Conservation (phyloP, 345 rosid species). For the Gossypium anomalum region DNA sequence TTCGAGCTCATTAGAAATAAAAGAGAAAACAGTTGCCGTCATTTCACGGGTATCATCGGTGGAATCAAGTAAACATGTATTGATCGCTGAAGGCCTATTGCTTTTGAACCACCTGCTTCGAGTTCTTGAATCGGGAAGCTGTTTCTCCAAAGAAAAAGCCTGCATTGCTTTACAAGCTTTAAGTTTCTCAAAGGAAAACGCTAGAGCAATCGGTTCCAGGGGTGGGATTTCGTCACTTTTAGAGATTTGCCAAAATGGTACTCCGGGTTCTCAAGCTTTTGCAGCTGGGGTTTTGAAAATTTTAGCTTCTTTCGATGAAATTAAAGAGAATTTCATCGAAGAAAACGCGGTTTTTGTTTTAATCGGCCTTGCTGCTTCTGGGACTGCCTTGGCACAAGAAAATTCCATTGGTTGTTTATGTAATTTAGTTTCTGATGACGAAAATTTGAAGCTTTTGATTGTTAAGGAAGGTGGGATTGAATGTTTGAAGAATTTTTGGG, state of each 20-base stretch:
- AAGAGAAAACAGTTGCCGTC: conserved; percentile 68
- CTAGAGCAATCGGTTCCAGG: conserved; percentile 81
- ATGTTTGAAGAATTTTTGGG: conserved; percentile 75
- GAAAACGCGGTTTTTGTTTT: conserved; percentile 61
- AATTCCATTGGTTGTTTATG: conserved; percentile 75
- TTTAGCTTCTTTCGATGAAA: conserved; percentile 54
- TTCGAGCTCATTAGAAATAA: conserved; percentile 51
- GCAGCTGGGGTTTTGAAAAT: conserved; percentile 83
- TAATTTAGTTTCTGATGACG: conserved; percentile 55
- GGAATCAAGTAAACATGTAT: conserved; percentile 72
- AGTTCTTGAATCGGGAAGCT: conserved; percentile 79
- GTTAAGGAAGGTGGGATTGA: conserved; percentile 68
- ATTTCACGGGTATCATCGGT: conserved; percentile 64
- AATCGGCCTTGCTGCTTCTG: conserved; percentile 52
- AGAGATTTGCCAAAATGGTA: conserved; percentile 75
- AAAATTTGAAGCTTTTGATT: conserved; percentile 50
- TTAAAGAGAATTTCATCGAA: conserved; percentile 63
- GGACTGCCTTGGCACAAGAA: conserved; percentile 74
- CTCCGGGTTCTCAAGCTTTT: conserved; percentile 77
- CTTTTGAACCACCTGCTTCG: conserved; percentile 74
- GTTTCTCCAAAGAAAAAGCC: conserved; percentile 80
- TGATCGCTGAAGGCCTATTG: conserved; percentile 67
- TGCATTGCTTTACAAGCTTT: conserved; percentile 74
- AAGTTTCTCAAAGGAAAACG: conserved; percentile 68
- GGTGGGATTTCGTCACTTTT: conserved; percentile 79